Evolutionary conservation across 2,329 filamentous ascomycete genomes (phyloP).

Genomic region (Ceratocystis variospora): DNA sequence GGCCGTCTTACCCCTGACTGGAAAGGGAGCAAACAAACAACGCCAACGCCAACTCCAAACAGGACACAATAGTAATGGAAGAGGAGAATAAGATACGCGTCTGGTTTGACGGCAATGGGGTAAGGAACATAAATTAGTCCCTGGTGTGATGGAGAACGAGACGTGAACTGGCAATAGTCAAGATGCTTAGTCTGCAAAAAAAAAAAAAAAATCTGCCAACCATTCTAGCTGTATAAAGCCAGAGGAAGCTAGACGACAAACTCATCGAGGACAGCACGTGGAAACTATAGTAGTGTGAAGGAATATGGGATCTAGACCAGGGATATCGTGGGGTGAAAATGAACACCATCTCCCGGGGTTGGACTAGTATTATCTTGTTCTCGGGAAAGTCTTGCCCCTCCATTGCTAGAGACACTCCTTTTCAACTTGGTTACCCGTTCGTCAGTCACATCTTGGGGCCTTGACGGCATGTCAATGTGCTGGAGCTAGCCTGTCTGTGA

Average conservation of each 20-base stretch:
- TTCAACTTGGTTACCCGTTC: neutral
- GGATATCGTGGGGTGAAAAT: neutral
- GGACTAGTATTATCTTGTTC: neutral
- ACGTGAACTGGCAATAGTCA: neutral
- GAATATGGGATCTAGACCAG: neutral
- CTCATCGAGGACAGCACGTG: neutral
- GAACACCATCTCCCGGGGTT: neutral
- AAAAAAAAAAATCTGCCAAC: neutral
- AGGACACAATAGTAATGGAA: neutral
- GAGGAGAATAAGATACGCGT: neutral
- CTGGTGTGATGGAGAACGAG: neutral
- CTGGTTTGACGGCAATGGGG: neutral
- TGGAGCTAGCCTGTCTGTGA: constrained; percentile 8
- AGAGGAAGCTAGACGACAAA: neutral
- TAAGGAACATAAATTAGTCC: neutral
- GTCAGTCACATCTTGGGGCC: constrained; percentile 4
- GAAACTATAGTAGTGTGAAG: neutral
- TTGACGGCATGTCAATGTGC: constrained; percentile 9
- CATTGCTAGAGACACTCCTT: neutral
- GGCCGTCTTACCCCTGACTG: neutral
- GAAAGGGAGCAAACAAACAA: neutral
- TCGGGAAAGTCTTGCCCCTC: no score
- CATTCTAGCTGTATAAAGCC: neutral
- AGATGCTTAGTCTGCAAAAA: neutral
- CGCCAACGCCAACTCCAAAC: neutral